Evolutionary conservation across 2,329 filamentous ascomycete species (phyloP).

Genomic region (Thielaviopsis musarum): DNA sequence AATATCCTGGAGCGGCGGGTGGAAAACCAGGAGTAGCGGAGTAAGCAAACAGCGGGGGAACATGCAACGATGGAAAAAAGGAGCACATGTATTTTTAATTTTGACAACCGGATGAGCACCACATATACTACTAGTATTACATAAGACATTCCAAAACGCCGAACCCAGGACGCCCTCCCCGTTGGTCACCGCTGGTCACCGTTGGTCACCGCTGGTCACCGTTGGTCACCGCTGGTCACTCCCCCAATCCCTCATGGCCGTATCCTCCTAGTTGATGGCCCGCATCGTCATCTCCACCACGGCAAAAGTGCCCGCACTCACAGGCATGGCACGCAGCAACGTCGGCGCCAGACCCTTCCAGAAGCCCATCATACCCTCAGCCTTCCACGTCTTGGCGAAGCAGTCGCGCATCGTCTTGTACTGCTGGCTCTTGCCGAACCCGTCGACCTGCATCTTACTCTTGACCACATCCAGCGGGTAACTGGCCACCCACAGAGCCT

Average conservation of each 20-base stretch:
- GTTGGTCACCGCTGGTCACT: not conserved
- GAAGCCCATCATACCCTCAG: conserved; percentile 68
- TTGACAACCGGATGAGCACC: not conserved
- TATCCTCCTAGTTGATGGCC: conserved; percentile 32
- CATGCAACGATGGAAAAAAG: not conserved
- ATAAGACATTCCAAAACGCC: not conserved
- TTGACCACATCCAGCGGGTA: conserved; percentile 97
- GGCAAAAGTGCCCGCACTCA: conserved; percentile 93
- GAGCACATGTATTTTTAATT: not conserved
- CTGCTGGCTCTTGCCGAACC: conserved; percentile 53
- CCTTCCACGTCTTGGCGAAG: conserved; percentile 65
- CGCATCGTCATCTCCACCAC: conserved; percentile 55
- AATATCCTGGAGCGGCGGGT: conserved; percentile 50
- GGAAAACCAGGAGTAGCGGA: conserved; percentile 33
- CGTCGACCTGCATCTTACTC: conserved; percentile 99
- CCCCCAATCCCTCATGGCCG: too few species aligned
- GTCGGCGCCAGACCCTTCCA: conserved; percentile 92
- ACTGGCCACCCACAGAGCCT: conserved; percentile 80
- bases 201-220: not conserved
- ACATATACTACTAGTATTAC: not conserved
- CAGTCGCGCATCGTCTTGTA: conserved; percentile 79
- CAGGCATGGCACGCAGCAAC: conserved; percentile 85
- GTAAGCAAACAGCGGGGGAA: not conserved
- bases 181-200: not conserved
- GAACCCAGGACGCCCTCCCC: not conserved